Conservation (phyloP, 495 filamentous ascomycete genomes). For the Podospora appendiculata region DNA sequence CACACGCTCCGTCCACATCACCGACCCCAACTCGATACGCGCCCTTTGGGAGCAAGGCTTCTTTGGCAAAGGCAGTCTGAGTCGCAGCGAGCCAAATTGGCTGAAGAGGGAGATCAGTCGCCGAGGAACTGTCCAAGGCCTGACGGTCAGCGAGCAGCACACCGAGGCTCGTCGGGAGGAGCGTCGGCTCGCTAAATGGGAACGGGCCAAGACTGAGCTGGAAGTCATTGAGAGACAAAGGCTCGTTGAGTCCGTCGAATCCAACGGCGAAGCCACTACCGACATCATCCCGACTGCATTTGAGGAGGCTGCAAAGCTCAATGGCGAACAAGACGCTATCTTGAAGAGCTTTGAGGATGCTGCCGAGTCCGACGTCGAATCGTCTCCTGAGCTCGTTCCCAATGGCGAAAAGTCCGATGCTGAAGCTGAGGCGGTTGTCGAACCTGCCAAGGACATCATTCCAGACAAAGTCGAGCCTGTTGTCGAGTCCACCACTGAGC, state of each 20-base stretch:
- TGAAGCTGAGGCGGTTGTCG: too few relatives aligned
- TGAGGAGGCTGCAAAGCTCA: neutral
- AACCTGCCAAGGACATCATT: too few relatives aligned
- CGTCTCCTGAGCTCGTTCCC: too few relatives aligned
- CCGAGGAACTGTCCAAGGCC: conserved; percentile 48
- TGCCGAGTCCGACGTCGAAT: too few relatives aligned
- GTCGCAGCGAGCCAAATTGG: conserved; percentile 92
- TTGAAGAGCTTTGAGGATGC: too few relatives aligned
- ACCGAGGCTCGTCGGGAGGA: conserved; percentile 74
- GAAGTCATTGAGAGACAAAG: conserved; percentile 69
- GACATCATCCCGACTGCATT: neutral
- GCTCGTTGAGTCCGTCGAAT: conserved; percentile 25
- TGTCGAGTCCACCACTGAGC: too few relatives aligned
- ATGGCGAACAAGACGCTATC: too few relatives aligned
- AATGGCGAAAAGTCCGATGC: too few relatives aligned
- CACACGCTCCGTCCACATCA: conserved; percentile 80
- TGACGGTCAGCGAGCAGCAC: conserved; percentile 60
- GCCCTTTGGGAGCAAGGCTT: conserved; percentile 93
- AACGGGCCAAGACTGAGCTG: conserved; percentile 76
- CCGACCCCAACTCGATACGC: conserved; percentile 61
- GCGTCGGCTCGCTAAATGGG: conserved; percentile 75
- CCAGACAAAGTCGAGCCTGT: too few relatives aligned
- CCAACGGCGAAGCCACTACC: neutral
- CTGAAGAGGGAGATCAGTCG: conserved; percentile 70
- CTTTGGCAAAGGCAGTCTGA: conserved; percentile 88